Percentiles rank a stretch among this genome's conserved stretches.
These are phyloP conservation scores for Ephemerocybe angulata DNA, from an alignment of 768 basidiomycete genomes.

Conservation along the genomic window DNA sequence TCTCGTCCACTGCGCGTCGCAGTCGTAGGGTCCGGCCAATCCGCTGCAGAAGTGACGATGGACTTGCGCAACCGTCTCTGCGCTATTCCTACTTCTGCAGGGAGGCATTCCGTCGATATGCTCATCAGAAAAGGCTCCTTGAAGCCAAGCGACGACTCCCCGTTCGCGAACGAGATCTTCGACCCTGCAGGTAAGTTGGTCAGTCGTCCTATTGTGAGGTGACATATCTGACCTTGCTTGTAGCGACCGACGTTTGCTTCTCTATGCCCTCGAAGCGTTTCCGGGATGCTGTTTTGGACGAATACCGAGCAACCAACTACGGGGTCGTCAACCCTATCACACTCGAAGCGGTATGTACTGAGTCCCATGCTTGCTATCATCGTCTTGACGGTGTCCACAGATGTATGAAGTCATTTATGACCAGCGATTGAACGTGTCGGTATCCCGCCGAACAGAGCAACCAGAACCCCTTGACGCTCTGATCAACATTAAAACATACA, in stretches of 20 bases:
- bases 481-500: conserved; percentile 37
- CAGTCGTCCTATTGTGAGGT: neutral
- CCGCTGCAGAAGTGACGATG: conserved; percentile 44
- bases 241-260: conserved; percentile 42
- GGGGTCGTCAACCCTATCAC: conserved; percentile 50
- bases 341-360: conserved; percentile 33
- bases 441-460: conserved; percentile 30
- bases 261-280: conserved; percentile 31
- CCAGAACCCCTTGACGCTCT: conserved; percentile 19
- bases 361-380: neutral
- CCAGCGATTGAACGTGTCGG: conserved; percentile 43
- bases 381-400: conserved; percentile 20
- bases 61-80: conserved; percentile 39
- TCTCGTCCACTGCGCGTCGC: conserved; percentile 36
- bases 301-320: conserved; percentile 51
- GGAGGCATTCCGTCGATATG: conserved; percentile 41
- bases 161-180: conserved; percentile 54
- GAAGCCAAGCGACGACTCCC: conserved; percentile 50
- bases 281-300: conserved; percentile 34
- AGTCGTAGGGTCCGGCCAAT: conserved; percentile 47
- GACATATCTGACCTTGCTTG: neutral
- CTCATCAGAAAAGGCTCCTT: conserved; percentile 49
- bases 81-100: conserved; percentile 21
- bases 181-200: conserved; percentile 40
- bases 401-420: conserved; percentile 49